phyloP scores from a whole-genome alignment of 352 stramenopile species.

The Globisporangium orthogonon region DNA sequence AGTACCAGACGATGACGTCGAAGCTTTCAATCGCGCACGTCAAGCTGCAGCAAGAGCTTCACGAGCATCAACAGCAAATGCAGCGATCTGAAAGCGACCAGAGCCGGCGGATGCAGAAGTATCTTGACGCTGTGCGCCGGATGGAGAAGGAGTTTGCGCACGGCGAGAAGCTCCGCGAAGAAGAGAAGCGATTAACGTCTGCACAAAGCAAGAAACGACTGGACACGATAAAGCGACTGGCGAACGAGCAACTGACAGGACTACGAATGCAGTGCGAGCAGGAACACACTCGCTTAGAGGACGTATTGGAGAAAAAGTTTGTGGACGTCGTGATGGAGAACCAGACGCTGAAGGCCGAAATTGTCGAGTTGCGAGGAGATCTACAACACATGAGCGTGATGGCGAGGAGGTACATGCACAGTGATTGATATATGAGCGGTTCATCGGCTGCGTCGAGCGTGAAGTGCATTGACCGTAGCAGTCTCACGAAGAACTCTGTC shows the following conservation, averaged over 20 bases:
- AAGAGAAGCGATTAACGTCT: constrained; percentile 26
- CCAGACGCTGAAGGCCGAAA: constrained; percentile 30
- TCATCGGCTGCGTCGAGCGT: background rate
- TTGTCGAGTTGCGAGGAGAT: constrained; percentile 29
- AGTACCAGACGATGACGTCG: constrained; percentile 25
- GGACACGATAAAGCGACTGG: constrained; percentile 11
- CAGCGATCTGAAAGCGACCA: constrained; percentile 24
- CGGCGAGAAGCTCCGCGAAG: constrained; percentile 21
- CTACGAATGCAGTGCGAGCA: constrained; percentile 17
- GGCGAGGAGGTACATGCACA: constrained; percentile 7
- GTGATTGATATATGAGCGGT: too few relatives aligned
- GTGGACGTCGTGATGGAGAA: constrained; percentile 39
- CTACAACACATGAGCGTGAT: constrained; percentile 15
- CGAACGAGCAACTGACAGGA: constrained; percentile 23
- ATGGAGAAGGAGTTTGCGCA: constrained; percentile 33
- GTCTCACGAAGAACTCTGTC: background rate
- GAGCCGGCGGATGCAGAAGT: constrained; percentile 22
- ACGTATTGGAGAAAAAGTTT: constrained; percentile 31
- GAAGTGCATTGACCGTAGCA: background rate
- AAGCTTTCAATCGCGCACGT: constrained; percentile 18
- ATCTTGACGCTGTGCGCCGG: constrained; percentile 28
- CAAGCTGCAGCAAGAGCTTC: constrained; percentile 25
- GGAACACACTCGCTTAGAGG: constrained; percentile 21
- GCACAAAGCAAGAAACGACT: constrained; percentile 25
- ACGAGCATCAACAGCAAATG: constrained; percentile 19